Conservation (phyloP, 2,329 filamentous ascomycete genomes). For the Penicillium psychrosexuale region DNA sequence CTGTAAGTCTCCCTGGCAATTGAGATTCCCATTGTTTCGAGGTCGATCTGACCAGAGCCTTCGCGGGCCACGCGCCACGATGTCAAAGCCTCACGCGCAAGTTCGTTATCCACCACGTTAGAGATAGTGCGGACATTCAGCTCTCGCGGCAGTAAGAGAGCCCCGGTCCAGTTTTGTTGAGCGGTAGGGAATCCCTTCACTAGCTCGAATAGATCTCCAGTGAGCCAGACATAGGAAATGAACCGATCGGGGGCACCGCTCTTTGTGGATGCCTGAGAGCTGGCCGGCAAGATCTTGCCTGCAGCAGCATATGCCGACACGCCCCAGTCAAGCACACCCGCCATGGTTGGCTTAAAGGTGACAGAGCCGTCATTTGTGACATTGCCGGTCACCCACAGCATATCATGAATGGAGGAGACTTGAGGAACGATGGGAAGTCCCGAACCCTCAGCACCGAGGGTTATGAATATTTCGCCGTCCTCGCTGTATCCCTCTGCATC, state of each 20-base stretch:
- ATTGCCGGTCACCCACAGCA: slow-evolving; percentile 18
- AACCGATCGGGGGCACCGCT: slow-evolving; percentile 19
- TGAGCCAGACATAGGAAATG: slow-evolving; percentile 19
- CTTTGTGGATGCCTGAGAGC: slow-evolving; percentile 12
- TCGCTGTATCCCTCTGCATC: slow-evolving; percentile 16
- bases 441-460: slow-evolving; percentile 18
- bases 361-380: slow-evolving; percentile 7
- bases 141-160: slow-evolving; percentile 16
- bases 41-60: background rate
- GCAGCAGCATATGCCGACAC: slow-evolving; percentile 17
- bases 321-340: slow-evolving; percentile 21
- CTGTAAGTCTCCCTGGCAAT: slow-evolving; percentile 17
- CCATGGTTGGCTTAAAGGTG: slow-evolving; percentile 19
- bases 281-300: slow-evolving; percentile 17
- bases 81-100: background rate
- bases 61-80: slow-evolving; percentile 8
- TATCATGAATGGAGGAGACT: slow-evolving; percentile 18
- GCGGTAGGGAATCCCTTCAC: slow-evolving; percentile 12
- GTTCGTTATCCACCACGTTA: slow-evolving; percentile 16
- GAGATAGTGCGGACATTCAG: slow-evolving; percentile 8
- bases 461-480: slow-evolving; percentile 16
- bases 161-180: slow-evolving; percentile 17
- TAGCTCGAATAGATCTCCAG: slow-evolving; percentile 12
- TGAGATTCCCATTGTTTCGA: slow-evolving; percentile 18
- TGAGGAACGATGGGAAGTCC: slow-evolving; percentile 7